A percentile compares a stretch with the other conserved stretches of the same genome.
These are phyloP conservation scores for Thuja plicata DNA, from an alignment of 83 land plant species.

Conservation along the genomic window DNA sequence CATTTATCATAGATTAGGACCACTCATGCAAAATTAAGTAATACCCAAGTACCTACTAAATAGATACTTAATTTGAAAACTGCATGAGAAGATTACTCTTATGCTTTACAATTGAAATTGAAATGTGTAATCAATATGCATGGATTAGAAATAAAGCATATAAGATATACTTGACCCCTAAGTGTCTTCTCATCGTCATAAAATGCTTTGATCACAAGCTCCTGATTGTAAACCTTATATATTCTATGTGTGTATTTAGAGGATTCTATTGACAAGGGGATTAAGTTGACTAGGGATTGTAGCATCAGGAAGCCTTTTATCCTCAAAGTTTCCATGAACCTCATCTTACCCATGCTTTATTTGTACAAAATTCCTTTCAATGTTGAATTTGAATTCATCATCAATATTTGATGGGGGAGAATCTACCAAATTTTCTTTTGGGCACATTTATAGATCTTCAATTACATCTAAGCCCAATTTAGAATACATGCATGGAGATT, in stretches of 20 bases:
- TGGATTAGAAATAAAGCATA: not conserved
- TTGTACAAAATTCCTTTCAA: slow-evolving; percentile 37
- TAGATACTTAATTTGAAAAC: not conserved
- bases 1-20: not conserved
- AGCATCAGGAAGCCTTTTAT: slow-evolving; percentile 11
- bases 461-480: not conserved
- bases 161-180: slow-evolving; percentile 67
- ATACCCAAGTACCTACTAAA: not conserved
- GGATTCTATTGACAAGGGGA: slow-evolving; percentile 53
- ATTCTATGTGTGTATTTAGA: slow-evolving; percentile 68
- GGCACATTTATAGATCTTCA: slow-evolving; percentile 32
- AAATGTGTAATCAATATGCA: not conserved
- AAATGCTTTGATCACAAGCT: slow-evolving; percentile 81
- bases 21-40: not conserved
- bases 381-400: slow-evolving; percentile 38
- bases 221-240: slow-evolving; percentile 68
- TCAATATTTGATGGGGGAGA: slow-evolving; percentile 18
- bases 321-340: slow-evolving; percentile 9
- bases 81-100: not conserved
- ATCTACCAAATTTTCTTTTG: not conserved
- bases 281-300: slow-evolving; percentile 13
- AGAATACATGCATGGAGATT: slow-evolving; percentile 32
- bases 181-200: slow-evolving; percentile 87
- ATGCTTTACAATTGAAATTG: not conserved
- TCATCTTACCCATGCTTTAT: not conserved